Conservation (phyloP, 192 early-diverging fungal species). For the Entomortierella chlamydospora region DNA sequence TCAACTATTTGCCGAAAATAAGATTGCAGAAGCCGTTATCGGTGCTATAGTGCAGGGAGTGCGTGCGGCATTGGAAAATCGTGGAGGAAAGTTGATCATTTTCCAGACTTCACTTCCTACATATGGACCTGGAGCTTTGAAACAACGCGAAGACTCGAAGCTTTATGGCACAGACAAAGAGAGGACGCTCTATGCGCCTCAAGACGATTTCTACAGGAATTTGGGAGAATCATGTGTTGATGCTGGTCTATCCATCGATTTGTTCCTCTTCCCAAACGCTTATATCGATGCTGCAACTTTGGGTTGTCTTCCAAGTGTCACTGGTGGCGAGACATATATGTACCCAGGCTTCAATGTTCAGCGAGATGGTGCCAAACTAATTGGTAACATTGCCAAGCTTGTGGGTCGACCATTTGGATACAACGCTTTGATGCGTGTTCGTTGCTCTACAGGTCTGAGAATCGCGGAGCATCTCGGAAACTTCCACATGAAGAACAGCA, state of each 20-base stretch:
- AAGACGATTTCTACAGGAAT: constrained; percentile 88
- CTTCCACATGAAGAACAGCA: constrained; percentile 91
- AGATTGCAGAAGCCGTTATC: constrained; percentile 78
- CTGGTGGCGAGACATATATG: constrained; percentile 87
- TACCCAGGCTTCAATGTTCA: constrained; percentile 85
- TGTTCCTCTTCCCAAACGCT: constrained; percentile 90
- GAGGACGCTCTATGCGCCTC: constrained; percentile 84
- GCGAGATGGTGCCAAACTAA: constrained; percentile 79
- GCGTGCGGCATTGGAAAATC: constrained; percentile 75
- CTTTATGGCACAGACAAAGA: constrained; percentile 95
- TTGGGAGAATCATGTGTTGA: constrained; percentile 85
- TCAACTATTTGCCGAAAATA: constrained; percentile 83
- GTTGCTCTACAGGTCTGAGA: constrained; percentile 90
- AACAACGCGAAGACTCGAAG: constrained; percentile 90
- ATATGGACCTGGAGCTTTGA: constrained; percentile 89
- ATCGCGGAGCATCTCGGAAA: constrained; percentile 93
- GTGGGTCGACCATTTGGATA: constrained; percentile 85
- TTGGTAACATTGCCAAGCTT: constrained; percentile 77
- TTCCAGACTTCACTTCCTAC: constrained; percentile 91
- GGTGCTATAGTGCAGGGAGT: constrained; percentile 85
- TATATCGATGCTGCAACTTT: constrained; percentile 94
- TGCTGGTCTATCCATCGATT: constrained; percentile 85
- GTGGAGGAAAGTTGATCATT: constrained; percentile 90
- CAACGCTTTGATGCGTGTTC: constrained; percentile 88
- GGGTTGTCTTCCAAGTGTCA: constrained; percentile 81